Conservation (phyloP, 331 rosid species). For the Telfairia occidentalis region DNA sequence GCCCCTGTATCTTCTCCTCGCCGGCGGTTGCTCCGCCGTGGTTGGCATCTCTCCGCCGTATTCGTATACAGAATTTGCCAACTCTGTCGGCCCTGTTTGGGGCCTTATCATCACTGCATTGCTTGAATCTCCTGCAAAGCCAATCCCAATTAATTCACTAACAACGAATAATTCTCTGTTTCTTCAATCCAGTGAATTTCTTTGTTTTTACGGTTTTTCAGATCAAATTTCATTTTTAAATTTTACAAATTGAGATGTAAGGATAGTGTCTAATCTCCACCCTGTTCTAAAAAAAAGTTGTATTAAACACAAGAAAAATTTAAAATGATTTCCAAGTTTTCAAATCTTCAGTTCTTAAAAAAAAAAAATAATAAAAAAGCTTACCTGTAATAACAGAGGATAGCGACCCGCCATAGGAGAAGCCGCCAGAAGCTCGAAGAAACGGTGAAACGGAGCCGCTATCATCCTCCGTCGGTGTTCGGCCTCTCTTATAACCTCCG, state of each 20-base stretch:
- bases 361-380: neutral
- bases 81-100: neutral
- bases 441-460: slow-evolving; percentile 11
- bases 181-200: neutral
- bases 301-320: too few relatives aligned
- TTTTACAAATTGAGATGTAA: too few relatives aligned
- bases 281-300: too few relatives aligned
- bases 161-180: neutral
- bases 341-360: too few relatives aligned
- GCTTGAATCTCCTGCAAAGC: slow-evolving; percentile 9
- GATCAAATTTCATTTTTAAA: too few relatives aligned
- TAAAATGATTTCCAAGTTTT: too few relatives aligned
- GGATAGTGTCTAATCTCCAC: too few relatives aligned
- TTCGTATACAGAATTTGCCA: slow-evolving; percentile 13
- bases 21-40: slow-evolving; percentile 10
- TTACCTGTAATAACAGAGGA: slow-evolving; percentile 14
- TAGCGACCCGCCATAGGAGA: neutral
- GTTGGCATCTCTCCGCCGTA: slow-evolving; percentile 9
- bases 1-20: slow-evolving; percentile 40
- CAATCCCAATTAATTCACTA: neutral
- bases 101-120: neutral
- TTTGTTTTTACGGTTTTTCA: too few relatives aligned
- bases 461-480: slow-evolving; percentile 3
- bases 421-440: slow-evolving; percentile 5
- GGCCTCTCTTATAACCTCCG: slow-evolving; percentile 21